Evolutionary conservation across 192 early-diverging fungal genomes (phyloP).

Genomic region (Coemansia sp.): DNA sequence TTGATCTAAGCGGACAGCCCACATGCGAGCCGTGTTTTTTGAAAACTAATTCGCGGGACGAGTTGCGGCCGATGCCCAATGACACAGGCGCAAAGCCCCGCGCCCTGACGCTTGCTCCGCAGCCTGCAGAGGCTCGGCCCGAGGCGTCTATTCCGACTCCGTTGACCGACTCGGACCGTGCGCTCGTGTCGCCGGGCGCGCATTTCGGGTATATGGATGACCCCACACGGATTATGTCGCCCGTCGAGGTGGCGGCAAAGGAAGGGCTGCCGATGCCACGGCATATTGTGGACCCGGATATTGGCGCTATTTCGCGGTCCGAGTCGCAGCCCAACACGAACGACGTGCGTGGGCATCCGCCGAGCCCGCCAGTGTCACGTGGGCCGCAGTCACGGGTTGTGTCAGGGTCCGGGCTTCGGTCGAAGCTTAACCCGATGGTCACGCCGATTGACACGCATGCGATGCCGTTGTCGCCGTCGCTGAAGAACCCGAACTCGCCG

Average conservation of each 20-base stretch:
- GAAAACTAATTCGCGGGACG: neutral
- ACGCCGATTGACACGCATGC: constrained; percentile 11
- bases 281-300: constrained; percentile 40
- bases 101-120: neutral
- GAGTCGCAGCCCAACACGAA: constrained; percentile 14
- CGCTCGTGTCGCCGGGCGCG: constrained; percentile 6
- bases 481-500: constrained; percentile 33
- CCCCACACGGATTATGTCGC: constrained; percentile 45
- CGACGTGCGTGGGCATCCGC: neutral
- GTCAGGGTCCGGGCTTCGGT: constrained; percentile 10
- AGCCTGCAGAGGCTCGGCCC: neutral
- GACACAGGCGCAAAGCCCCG: constrained; percentile 3
- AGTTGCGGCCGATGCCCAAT: constrained; percentile 22
- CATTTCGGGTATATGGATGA: constrained; percentile 13
- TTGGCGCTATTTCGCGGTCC: constrained; percentile 19
- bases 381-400: constrained; percentile 12
- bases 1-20: constrained; percentile 38
- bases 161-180: constrained; percentile 34
- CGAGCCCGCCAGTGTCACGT: constrained; percentile 2
- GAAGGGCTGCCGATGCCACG: constrained; percentile 47
- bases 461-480: constrained; percentile 38
- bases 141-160: constrained; percentile 46
- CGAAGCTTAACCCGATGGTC: constrained; percentile 18
- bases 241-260: constrained; percentile 47
- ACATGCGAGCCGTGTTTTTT: constrained; percentile 54